phyloP scores from a whole-genome alignment of 441 rosid species.

The Capsella rubella region DNA sequence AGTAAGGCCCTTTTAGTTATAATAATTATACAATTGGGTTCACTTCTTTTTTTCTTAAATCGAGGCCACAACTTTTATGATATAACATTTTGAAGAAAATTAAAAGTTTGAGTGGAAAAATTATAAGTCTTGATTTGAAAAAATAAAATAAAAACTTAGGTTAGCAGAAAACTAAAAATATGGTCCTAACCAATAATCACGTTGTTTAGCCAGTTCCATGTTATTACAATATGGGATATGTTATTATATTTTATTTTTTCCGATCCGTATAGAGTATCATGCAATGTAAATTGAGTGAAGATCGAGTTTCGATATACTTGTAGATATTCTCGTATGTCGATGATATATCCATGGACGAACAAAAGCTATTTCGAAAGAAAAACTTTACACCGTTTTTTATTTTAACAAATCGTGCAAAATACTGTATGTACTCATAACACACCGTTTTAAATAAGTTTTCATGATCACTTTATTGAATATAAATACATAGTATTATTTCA shows the following conservation, averaged over 20 bases:
- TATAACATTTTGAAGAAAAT: too few relatives aligned
- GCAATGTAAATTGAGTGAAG: neutral
- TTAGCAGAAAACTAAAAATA: slow-evolving; percentile 37
- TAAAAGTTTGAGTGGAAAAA: too few relatives aligned
- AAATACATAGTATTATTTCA: too few relatives aligned
- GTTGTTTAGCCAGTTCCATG: slow-evolving; percentile 30
- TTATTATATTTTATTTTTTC: neutral
- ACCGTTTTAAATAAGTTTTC: too few relatives aligned
- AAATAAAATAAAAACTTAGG: slow-evolving; percentile 4
- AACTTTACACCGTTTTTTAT: neutral
- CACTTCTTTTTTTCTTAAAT: too few relatives aligned
- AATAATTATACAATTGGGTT: neutral
- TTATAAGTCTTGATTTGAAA: too few relatives aligned
- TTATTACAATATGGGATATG: neutral
- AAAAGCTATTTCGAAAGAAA: neutral
- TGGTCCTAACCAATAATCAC: slow-evolving; percentile 46
- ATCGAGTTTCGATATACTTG: neutral
- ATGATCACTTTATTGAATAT: neutral
- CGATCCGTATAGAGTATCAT: neutral
- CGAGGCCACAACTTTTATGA: neutral
- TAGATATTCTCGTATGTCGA: neutral
- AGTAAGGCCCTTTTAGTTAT: neutral
- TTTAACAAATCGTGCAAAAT: too few relatives aligned
- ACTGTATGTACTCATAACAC: too few relatives aligned
- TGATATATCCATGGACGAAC: slow-evolving; percentile 5